Percentiles rank a stretch among this genome's conserved stretches.
phyloP scores from a whole-genome alignment of 345 rosid genomes.

The Linum lewisii region DNA sequence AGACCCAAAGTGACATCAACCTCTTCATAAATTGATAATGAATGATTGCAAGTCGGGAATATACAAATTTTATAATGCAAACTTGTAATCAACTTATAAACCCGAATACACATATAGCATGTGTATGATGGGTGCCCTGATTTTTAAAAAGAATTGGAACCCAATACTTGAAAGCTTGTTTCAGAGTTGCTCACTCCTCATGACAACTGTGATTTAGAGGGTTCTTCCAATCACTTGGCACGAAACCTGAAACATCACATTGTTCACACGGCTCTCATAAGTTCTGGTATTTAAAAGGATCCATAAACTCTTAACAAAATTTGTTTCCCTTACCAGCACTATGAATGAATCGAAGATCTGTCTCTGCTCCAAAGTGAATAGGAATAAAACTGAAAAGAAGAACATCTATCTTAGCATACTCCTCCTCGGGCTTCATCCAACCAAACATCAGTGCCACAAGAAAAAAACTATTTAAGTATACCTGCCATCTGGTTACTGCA shows the following conservation, averaged over 20 bases:
- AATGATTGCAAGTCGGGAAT: too few species aligned
- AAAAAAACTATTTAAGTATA: conserved; percentile 22
- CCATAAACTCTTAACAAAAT: background rate
- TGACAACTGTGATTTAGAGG: conserved; percentile 18
- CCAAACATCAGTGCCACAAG: too few species aligned
- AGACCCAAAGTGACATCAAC: too few species aligned
- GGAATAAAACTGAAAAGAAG: conserved; percentile 62
- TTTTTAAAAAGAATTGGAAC: too few species aligned
- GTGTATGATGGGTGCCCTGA: too few species aligned
- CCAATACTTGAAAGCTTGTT: too few species aligned
- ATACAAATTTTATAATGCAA: too few species aligned
- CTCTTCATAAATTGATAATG: too few species aligned
- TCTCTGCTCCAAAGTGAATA: conserved; percentile 73
- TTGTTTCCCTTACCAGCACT: conserved; percentile 72
- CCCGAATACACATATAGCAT: too few species aligned
- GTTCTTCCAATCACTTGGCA: conserved; percentile 88
- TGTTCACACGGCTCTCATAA: background rate
- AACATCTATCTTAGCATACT: background rate
- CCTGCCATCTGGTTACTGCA: conserved; percentile 89
- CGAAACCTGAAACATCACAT: conserved; percentile 46
- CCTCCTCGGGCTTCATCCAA: background rate
- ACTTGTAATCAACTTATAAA: too few species aligned
- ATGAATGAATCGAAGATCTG: conserved; percentile 73
- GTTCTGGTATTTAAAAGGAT: background rate
- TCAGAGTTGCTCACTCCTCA: too few species aligned